Conservation (phyloP, 352 stramenopile genomes). For the Globisporangium ultimum region DNA sequence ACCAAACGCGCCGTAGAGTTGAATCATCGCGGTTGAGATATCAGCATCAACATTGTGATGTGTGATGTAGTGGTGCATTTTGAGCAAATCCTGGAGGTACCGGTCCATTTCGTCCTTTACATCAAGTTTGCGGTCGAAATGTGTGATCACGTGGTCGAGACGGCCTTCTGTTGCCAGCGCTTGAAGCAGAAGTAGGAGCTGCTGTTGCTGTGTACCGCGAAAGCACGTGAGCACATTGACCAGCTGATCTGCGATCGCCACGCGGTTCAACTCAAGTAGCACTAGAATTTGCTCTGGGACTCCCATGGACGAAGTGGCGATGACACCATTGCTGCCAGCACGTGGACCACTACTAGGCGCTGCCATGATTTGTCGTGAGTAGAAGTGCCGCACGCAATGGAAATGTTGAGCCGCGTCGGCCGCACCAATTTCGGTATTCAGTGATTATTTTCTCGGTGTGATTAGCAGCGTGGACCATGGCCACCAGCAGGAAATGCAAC, state of each 20-base stretch:
- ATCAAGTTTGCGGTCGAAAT: constrained; percentile 59
- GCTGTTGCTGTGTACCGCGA: constrained; percentile 34
- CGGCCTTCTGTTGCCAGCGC: constrained; percentile 13
- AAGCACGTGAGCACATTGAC: constrained; percentile 35
- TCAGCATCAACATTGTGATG: constrained; percentile 30
- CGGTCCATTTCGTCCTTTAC: constrained; percentile 57
- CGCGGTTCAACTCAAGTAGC: constrained; percentile 34
- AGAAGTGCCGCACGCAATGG: too few relatives aligned
- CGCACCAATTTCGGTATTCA: too few relatives aligned
- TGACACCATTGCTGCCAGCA: background rate
- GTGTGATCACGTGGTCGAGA: constrained; percentile 16
- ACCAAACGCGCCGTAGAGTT: constrained; percentile 42
- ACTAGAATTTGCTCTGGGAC: constrained; percentile 24
- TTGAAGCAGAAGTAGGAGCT: constrained; percentile 27
- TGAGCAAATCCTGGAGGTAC: constrained; percentile 55
- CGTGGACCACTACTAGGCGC: background rate
- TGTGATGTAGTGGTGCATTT: constrained; percentile 46
- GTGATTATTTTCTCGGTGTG: too few relatives aligned
- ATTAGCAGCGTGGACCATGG: too few relatives aligned
- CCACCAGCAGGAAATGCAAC: too few relatives aligned
- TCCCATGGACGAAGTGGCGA: background rate
- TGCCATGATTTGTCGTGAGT: background rate
- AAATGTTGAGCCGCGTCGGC: too few relatives aligned
- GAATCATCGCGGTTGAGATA: constrained; percentile 22
- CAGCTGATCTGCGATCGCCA: constrained; percentile 33